Evolutionary conservation across 192 early-diverging fungal species (phyloP).

Genomic region (Entophlyctis helioformis): DNA sequence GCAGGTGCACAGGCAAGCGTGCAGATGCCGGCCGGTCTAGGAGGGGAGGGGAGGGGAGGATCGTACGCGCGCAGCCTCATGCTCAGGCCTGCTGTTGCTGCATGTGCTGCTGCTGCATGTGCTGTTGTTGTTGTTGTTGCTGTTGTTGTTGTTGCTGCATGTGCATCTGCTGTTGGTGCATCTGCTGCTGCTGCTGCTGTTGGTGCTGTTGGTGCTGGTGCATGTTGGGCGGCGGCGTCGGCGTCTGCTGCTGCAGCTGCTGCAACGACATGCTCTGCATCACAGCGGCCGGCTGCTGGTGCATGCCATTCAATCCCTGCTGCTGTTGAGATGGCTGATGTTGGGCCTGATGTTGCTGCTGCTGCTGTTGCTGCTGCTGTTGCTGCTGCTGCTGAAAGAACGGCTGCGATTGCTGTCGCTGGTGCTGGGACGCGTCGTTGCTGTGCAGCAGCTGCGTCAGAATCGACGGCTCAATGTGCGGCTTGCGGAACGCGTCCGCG

Average conservation of each 20-base stretch:
- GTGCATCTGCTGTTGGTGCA: too few species aligned
- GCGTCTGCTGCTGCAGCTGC: constrained; percentile 2
- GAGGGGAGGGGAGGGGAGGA: too few species aligned
- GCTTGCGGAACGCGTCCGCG: not conserved
- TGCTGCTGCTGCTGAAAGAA: not conserved
- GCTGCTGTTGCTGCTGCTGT: constrained; percentile 1
- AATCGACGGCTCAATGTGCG: not conserved
- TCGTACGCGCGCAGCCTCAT: too few species aligned
- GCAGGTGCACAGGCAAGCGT: too few species aligned
- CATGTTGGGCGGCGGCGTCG: not conserved
- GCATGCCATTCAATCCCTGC: not conserved
- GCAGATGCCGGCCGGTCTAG: too few species aligned
- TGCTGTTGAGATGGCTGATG: not conserved
- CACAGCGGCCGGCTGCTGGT: not conserved
- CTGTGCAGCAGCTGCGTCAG: not conserved
- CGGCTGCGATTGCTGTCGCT: not conserved
- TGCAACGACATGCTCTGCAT: not conserved
- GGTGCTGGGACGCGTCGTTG: constrained; percentile 1
- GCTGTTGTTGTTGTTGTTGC: too few species aligned
- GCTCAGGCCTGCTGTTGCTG: too few species aligned
- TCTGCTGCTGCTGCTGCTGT: not conserved
- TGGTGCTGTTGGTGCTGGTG: not conserved
- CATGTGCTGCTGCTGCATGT: too few species aligned
- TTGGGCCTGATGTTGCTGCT: constrained; percentile 1
- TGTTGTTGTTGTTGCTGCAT: too few species aligned